These are phyloP conservation scores for Ophiostoma angusticollis DNA, from an alignment of 2,329 filamentous ascomycete species.

Conservation along the genomic window DNA sequence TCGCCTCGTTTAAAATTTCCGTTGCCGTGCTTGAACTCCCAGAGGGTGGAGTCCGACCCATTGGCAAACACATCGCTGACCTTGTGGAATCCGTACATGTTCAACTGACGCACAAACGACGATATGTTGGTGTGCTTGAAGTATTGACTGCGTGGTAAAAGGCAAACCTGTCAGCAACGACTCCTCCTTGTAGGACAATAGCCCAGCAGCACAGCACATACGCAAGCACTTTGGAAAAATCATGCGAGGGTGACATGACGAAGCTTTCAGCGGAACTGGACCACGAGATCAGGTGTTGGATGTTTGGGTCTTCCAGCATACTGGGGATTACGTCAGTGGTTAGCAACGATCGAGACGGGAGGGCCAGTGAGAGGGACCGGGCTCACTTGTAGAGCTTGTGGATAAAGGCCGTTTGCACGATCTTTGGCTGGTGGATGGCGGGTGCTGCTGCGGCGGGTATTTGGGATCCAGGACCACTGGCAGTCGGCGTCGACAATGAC, in stretches of 20 bases:
- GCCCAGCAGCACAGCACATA: constrained; percentile 37
- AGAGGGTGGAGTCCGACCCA: constrained; percentile 81
- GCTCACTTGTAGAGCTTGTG: constrained; percentile 96
- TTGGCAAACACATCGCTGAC: constrained; percentile 98
- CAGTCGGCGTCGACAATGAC: constrained; percentile 23
- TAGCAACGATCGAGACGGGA: not conserved
- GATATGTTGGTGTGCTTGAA: constrained; percentile 99
- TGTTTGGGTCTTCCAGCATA: constrained; percentile 90
- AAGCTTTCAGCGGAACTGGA: constrained; percentile 90
- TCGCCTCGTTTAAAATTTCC: constrained; percentile 96
- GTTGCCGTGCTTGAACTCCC: constrained; percentile 98
- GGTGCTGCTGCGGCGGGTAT: constrained; percentile 43
- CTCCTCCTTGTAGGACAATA: constrained; percentile 1
- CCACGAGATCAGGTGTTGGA: constrained; percentile 95
- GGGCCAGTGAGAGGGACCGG: not conserved
- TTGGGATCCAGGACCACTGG: constrained; percentile 29
- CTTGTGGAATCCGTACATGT: constrained; percentile 99
- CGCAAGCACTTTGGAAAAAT: constrained; percentile 97
- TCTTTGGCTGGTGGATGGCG: constrained; percentile 84
- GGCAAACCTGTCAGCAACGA: constrained; percentile 15
- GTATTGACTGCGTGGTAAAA: constrained; percentile 57
- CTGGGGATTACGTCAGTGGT: constrained; percentile 44
- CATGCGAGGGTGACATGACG: constrained; percentile 93
- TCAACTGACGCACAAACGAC: constrained; percentile 92
- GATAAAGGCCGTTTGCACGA: constrained; percentile 96